Evolutionary conservation across 495 filamentous ascomycete species (phyloP).

Genomic region (Neurospora sp.): DNA sequence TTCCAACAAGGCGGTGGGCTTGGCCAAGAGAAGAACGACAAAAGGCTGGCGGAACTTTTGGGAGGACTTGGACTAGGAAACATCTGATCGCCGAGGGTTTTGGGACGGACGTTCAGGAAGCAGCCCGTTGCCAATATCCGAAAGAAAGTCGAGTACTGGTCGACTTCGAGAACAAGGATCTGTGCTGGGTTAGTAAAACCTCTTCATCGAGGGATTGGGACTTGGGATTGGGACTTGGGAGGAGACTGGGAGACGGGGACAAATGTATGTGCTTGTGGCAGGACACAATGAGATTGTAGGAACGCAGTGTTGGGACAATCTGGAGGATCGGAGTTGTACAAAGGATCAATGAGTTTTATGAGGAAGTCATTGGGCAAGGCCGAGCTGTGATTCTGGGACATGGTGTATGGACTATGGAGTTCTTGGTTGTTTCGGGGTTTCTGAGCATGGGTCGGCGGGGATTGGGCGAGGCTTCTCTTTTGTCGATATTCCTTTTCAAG

Average conservation of each 20-base stretch:
- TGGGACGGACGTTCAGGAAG: neutral
- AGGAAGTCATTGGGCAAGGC: neutral
- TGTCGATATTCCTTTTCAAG: neutral
- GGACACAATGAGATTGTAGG: neutral
- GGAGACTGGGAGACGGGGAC: neutral
- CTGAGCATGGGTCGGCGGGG: neutral
- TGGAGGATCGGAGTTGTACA: neutral
- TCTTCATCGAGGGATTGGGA: neutral
- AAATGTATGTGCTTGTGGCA: neutral
- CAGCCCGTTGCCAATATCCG: neutral
- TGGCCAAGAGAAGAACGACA: neutral
- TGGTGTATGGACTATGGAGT: neutral
- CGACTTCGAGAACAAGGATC: neutral
- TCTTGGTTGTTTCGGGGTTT: neutral
- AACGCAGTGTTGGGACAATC: neutral
- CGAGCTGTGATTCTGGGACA: neutral
- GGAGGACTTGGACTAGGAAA: neutral
- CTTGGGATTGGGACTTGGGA: neutral
- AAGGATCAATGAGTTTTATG: neutral
- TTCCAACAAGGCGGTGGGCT: neutral
- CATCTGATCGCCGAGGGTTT: neutral
- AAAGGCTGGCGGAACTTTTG: neutral
- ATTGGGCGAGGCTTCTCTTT: neutral
- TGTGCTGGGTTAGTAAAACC: neutral
- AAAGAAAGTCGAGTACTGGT: neutral